Base-by-base conservation (phyloP, 2,329 filamentous ascomycete genomes). In the Diaporthe sp. region DNA sequence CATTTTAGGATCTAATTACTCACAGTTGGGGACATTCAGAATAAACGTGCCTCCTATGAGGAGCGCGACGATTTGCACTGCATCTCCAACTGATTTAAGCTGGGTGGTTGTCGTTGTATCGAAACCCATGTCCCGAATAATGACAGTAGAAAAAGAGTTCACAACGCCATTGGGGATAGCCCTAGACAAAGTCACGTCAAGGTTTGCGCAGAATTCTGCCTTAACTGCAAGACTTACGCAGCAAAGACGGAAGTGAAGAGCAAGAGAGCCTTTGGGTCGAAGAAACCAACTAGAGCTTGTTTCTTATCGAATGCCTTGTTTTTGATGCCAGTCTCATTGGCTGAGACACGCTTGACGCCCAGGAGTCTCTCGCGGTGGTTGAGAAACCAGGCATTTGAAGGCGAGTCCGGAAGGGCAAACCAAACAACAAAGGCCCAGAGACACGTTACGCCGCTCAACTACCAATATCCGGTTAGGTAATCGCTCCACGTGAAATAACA, bases 71-170 rank as follows among this genome's bases (percentile, higher is more conserved):
- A 34, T 34, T 34, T 85, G 83, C 6, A 85, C 80, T 4, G 84
- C 84, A 77, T 84, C 83, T 3, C 83, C 83, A 8, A 84, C 83
- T 9, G 81, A 82, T 75, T 84, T 84, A 7, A 84, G 78, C 72
- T 84, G 73, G 0, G 82, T 84, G 0, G 83, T 84, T 55, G 78
- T 82, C 2, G 81, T 83, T 2, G 81, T 83, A 3, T 75, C 78
- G 76, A 84, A 84, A 2, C 82, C 83, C 76, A 84, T 78, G 62
- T 51, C 49, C 12, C 49, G 22, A 25, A 51, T 51, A 1, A 51
- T 51, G n/a, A 51, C n/a, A 13, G 49, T 51, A 4, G 49, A 51
- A 4, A 51, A 51, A 51, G 49, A 51, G n/a, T 51, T 51, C 9
- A 51, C 49, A 13, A 51, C 49, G 12, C 49, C 49, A 25, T 51